A percentile compares a stretch with the other conserved stretches of the same genome.
These are phyloP conservation scores for Fusarium xyrophilum DNA, from an alignment of 2,329 filamentous ascomycete species.

Conservation along the genomic window DNA sequence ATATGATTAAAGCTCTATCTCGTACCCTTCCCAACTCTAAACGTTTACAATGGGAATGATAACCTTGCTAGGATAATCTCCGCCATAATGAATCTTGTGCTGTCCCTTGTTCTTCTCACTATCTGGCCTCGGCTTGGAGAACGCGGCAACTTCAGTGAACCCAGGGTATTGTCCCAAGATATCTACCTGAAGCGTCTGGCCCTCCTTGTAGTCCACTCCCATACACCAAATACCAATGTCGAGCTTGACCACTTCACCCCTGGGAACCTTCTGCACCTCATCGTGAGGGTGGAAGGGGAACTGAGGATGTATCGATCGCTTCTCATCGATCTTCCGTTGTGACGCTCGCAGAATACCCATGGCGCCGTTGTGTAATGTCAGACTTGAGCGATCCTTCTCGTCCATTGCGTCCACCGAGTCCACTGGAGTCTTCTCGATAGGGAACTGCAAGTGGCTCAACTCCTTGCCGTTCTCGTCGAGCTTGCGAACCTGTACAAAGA, in stretches of 20 bases:
- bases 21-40: not conserved
- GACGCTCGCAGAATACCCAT: constrained; percentile 11
- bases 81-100: constrained; percentile 26
- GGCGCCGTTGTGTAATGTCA: constrained; percentile 11
- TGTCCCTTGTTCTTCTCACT: constrained; percentile 19
- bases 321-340: constrained; percentile 9
- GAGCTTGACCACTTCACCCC: constrained; percentile 17
- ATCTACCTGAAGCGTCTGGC: not conserved
- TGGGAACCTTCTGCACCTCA: constrained; percentile 6
- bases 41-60: constrained; percentile 28
- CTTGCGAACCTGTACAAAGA: constrained; percentile 14
- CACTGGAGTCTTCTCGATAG: constrained; percentile 11
- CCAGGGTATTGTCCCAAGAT: constrained; percentile 15
- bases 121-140: constrained; percentile 13
- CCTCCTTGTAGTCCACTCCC: constrained; percentile 13
- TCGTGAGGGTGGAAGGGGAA: constrained; percentile 18
- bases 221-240: constrained; percentile 19
- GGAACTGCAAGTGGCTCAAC: constrained; percentile 14
- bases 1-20: not conserved
- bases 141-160: constrained; percentile 3
- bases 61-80: constrained; percentile 26
- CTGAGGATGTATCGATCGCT: constrained; percentile 3
- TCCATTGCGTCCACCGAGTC: not conserved
- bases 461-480: constrained; percentile 11
- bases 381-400: constrained; percentile 10